Conservation (phyloP, 2,329 filamentous ascomycete species). For the Ilyonectria sp. region DNA sequence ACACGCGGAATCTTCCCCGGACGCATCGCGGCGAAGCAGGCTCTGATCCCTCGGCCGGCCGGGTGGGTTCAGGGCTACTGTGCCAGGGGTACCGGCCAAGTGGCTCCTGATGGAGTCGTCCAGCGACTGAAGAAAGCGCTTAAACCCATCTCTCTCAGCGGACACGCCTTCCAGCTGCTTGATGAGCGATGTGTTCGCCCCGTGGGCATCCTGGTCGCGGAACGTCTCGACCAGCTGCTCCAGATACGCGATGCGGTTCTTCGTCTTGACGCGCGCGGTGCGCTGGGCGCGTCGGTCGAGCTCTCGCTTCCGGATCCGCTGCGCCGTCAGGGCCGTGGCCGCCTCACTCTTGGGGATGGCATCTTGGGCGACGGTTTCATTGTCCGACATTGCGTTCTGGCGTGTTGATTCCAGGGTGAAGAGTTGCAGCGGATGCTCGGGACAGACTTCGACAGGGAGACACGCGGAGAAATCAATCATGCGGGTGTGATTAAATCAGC, state of each 20-base stretch:
- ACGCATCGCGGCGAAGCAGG: background rate
- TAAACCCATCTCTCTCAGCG: background rate
- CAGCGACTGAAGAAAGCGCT: background rate
- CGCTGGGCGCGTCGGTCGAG: conserved; percentile 9
- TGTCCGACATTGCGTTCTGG: background rate
- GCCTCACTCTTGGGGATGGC: background rate
- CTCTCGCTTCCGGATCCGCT: conserved; percentile 7
- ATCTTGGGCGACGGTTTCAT: background rate
- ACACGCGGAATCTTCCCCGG: background rate
- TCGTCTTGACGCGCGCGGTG: conserved; percentile 4
- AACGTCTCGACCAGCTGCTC: conserved; percentile 11
- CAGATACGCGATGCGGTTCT: conserved; percentile 8
- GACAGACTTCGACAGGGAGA: background rate
- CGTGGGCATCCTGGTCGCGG: background rate
- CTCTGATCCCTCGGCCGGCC: background rate
- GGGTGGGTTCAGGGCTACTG: background rate
- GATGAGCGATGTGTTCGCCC: background rate
- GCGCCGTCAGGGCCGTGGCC: background rate
- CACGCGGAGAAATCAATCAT: background rate
- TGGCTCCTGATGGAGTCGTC: conserved; percentile 1
- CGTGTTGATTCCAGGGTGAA: background rate
- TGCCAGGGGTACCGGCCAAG: background rate
- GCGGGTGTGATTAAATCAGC: background rate
- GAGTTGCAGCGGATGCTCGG: background rate
- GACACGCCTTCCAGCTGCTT: background rate